Percentiles rank a stretch among this genome's conserved stretches.
Conservation (phyloP, 1,284 basidiomycete species). For the Trametes polyzona region DNA sequence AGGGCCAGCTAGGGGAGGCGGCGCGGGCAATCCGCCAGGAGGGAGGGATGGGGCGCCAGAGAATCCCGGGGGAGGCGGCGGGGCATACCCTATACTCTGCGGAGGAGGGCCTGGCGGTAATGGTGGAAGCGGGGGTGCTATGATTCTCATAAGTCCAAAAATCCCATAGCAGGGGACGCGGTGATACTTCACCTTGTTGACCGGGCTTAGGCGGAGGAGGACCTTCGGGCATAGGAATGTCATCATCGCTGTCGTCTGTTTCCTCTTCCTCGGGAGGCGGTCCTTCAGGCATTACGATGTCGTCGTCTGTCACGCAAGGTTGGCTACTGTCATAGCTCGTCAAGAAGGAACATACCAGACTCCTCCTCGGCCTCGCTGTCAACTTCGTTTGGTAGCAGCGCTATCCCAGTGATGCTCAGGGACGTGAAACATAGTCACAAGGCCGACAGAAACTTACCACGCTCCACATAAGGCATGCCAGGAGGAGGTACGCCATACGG, state of each 20-base stretch:
- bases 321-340: background rate
- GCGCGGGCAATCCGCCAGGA: slow-evolving; percentile 29
- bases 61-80: slow-evolving; percentile 31
- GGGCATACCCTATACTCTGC: background rate
- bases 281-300: slow-evolving; percentile 74
- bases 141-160: background rate
- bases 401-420: too few species aligned
- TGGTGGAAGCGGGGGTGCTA: slow-evolving; percentile 21
- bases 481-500: slow-evolving; percentile 95
- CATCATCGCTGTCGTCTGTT: slow-evolving; percentile 66
- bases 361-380: slow-evolving; percentile 60
- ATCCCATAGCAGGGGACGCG: background rate
- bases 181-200: slow-evolving; percentile 17
- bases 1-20: slow-evolving; percentile 26
- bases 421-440: too few species aligned
- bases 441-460: slow-evolving; percentile 71
- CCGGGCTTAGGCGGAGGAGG: slow-evolving; percentile 58
- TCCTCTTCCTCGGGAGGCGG: slow-evolving; percentile 62
- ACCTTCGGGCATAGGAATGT: slow-evolving; percentile 86
- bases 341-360: slow-evolving; percentile 39
- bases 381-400: slow-evolving; percentile 62
- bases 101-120: slow-evolving; percentile 33
- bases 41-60: slow-evolving; percentile 23
- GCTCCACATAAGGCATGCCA: slow-evolving; percentile 92
- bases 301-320: slow-evolving; percentile 48